Evolutionary conservation across 495 filamentous ascomycete species (phyloP).

Genomic region (Neurospora sp.): DNA sequence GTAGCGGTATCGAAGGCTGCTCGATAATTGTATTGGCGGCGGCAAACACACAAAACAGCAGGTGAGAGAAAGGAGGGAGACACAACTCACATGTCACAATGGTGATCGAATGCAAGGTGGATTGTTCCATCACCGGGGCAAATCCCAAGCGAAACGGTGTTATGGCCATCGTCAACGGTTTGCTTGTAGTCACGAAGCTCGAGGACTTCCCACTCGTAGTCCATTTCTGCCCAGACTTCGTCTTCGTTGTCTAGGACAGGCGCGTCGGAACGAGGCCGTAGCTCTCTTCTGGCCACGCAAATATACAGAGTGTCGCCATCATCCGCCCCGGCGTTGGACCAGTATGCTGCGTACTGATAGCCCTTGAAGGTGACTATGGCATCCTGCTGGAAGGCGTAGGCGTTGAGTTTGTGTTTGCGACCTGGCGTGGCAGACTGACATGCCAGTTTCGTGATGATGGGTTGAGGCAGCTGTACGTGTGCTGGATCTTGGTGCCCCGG

Average conservation of each 20-base stretch:
- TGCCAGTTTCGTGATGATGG: constrained; percentile 22
- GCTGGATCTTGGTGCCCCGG: neutral
- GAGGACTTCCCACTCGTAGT: constrained; percentile 28
- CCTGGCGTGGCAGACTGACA: constrained; percentile 20
- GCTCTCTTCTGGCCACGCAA: constrained; percentile 31
- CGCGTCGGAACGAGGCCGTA: constrained; percentile 12
- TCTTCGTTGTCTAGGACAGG: neutral
- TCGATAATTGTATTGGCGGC: constrained; percentile 2
- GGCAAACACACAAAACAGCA: neutral
- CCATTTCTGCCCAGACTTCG: neutral
- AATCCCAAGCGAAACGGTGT: constrained; percentile 40
- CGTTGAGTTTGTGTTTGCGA: constrained; percentile 30
- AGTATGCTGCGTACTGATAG: constrained; percentile 39
- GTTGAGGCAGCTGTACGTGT: constrained; percentile 10
- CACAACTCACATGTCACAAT: constrained; percentile 27
- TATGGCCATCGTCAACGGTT: constrained; percentile 39
- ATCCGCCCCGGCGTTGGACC: constrained; percentile 17
- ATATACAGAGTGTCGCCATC: constrained; percentile 29
- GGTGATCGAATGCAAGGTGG: constrained; percentile 37
- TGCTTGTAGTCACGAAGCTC: constrained; percentile 39
- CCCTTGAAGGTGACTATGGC: constrained; percentile 28
- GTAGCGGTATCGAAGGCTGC: constrained; percentile 32
- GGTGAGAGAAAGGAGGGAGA: neutral
- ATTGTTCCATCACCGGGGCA: constrained; percentile 39
- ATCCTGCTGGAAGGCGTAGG: constrained; percentile 35